Evolutionary conservation across 2,329 filamentous ascomycete species (phyloP), one percentile per base, ranked within the genome.

Genomic region (Thielaviopsis ethacetica): DNA sequence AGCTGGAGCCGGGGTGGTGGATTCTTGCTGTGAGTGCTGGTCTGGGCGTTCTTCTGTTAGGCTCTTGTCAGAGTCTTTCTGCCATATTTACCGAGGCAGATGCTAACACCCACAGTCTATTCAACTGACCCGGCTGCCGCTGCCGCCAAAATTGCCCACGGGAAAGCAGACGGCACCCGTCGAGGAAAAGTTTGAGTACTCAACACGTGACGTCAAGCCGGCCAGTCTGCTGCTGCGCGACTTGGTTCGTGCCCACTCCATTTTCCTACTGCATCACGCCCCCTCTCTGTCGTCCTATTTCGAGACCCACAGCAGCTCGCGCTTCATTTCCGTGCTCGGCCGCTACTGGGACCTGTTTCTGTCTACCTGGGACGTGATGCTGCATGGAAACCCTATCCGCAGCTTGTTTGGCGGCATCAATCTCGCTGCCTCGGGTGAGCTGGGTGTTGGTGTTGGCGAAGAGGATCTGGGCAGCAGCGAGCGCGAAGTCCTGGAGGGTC

Each of bases 1-100:
- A 98, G 73, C 72, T 98, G 63, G 91, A 98, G 70, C 75, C 80
- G 17, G 87, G 87, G 30, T 98, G 93, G 93, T 98, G 94, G 94
- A 84, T 97, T 62, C 74, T 97, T 62, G 91, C 89, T 62, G 90
- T 94, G 75, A 67, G 52, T 47, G 51, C n/a, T 34, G 13, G 50
- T 53, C 53, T 41, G 44, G 9, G 26, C 4, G 26, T 4, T 44
- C 26, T 30, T 30, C 15, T 24, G 4, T 24, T 62, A 7, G 52
- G 64, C 47, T 59, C 63, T 41, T 24, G 17, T 15, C 38, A 47
- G 22, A 15, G 49, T 19, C 17, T 9, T 12, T 19, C 26, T 9
- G 26, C 4, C 26, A 4, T 9, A 4, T 27, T 9, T 27, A 27
- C 9, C 9, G 26, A 27, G 9, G 4, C 4, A 4, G 9, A 4